Evolutionary conservation across 78 protist genomes (phyloP), one percentile per base, ranked within the genome.

Genomic region (Polysphondylium violaceum): DNA sequence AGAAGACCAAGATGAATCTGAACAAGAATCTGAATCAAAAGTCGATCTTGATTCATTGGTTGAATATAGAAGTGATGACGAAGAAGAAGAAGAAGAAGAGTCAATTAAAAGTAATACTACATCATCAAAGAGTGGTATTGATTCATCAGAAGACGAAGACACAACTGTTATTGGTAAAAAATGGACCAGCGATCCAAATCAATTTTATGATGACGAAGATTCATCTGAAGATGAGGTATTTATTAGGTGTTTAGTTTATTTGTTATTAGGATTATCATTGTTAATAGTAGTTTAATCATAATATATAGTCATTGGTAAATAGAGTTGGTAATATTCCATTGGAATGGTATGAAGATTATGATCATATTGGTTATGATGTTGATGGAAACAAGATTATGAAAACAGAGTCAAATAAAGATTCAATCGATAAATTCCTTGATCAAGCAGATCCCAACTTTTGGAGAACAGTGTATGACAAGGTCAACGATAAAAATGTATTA

Each of bases 291-390:
- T 38, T 86, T 21, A n/a, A 12, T 41, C 36, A 3, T 50, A 38
- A 71, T 56, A 25, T 25, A 25, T 31, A 77, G 95, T 58, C 77
- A 68, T 61, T 87, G 33, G 89, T 76, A 73, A 97, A 96, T 61
- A 58, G 92, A 25, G 59, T 96, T 21, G 99, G 99, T 44, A 77
- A 95, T 65, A 76, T 98, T 17, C 99, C 99, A 11, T 11, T 97
- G 31, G 97, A 95, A 76, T 98, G 99, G 99, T 98, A 97, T 88
- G 93, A 96, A 6, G 99, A 97, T 35, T 76, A 87, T 23, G 97
- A 95, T 63, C 99, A 98, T 95, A 90, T 97, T 25, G 99, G 99
- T 38, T 98, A 98, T 93, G 97, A 95, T 75, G 76, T 97, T 14
- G 93, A 95, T n/a, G 99, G 99, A 12, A 92, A 96, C 63, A 89